These are phyloP conservation scores for Guadua angustifolia DNA, from an alignment of 176 grass and related monocot genomes.

Conservation along the genomic window DNA sequence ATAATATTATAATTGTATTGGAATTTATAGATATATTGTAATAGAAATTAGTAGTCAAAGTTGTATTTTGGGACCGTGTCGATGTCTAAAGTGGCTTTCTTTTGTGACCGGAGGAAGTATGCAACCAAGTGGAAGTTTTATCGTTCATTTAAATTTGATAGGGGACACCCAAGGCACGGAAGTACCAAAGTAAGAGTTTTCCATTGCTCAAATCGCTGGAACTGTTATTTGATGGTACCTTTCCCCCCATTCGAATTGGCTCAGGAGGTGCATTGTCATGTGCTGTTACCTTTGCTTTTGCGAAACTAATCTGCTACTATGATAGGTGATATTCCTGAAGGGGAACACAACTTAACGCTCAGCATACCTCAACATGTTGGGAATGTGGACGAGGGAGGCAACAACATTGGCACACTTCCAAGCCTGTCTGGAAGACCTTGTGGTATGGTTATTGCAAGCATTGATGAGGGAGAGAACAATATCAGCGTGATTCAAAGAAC, in stretches of 20 bases:
- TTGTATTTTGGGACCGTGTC: too few relatives aligned
- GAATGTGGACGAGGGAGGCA: conserved; percentile 41
- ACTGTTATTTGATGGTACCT: conserved; percentile 46
- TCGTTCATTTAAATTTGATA: conserved; percentile 25
- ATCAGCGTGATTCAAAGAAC: conserved; percentile 16
- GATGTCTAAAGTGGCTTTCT: too few relatives aligned
- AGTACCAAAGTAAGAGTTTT: conserved; percentile 60
- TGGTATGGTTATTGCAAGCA: conserved; percentile 20
- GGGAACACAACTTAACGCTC: background rate
- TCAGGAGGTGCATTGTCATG: conserved; percentile 17
- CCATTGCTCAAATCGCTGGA: conserved; percentile 48
- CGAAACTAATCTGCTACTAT: conserved; percentile 15
- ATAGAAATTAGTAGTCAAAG: too few relatives aligned
- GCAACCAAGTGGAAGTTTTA: background rate
- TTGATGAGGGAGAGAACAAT: conserved; percentile 43
- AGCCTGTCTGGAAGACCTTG: conserved; percentile 44
- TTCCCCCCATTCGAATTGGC: background rate
- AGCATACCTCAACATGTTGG: conserved; percentile 27
- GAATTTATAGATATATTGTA: too few relatives aligned
- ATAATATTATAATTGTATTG: too few relatives aligned
- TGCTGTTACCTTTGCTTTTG: conserved; percentile 1
- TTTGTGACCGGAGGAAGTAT: background rate
- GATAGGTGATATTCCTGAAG: conserved; percentile 56
- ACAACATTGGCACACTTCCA: conserved; percentile 17
- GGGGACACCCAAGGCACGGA: conserved; percentile 56